Base-by-base conservation (phyloP, 2,329 filamentous ascomycete species). In the Pestalotiopsis sp. region DNA sequence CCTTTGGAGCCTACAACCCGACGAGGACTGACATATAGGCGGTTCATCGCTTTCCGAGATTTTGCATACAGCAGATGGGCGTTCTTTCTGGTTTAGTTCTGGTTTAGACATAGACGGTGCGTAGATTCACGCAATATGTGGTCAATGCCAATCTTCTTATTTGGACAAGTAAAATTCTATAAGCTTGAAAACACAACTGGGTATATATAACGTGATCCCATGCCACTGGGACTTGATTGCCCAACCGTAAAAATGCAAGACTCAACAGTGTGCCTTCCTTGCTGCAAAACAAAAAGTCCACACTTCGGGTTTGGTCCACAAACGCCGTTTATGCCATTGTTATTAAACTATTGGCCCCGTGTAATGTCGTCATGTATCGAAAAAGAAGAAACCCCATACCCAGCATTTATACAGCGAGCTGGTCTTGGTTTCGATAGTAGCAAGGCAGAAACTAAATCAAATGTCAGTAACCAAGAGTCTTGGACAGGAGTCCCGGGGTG, bases 351-450 rank as follows among this genome's bases (percentile, higher is more conserved):
- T 1, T 9, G 13, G n/a, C 38, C 24, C 64, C 30, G 13, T 58
- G 20, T 22, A 13, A 22, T 9, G 24, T 20, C 17, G 38, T 39
- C 7, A 39, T n/a, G 35, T 35, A 61, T 52, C 6, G 58, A 35
- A 13, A 35, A 52, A 52, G 56, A 26, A 26, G 56, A 26, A 20
- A 35, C 22, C 22, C 22, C 56, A 5, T 22, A 11, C 17, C 17
- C 17, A 63, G 52, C 64, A 48, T 22, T 57, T 79, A 88, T 40
- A 89, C 85, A 66, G 86, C 86, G 65, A 89, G 78, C 72, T 88
- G 86, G 68, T 88, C 85, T 72, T 88, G 84, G 70, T 86, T 85
- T 58, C 85, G 85, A 72, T 86, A 86, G 72, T 88, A 89, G 75
- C 87, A 85, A 61, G 87, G 87, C 66, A 89, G 75, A 73, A 89